These are phyloP conservation scores for Rhodomyrtus psidioides DNA, from an alignment of 441 rosid species.

Conservation along the genomic window DNA sequence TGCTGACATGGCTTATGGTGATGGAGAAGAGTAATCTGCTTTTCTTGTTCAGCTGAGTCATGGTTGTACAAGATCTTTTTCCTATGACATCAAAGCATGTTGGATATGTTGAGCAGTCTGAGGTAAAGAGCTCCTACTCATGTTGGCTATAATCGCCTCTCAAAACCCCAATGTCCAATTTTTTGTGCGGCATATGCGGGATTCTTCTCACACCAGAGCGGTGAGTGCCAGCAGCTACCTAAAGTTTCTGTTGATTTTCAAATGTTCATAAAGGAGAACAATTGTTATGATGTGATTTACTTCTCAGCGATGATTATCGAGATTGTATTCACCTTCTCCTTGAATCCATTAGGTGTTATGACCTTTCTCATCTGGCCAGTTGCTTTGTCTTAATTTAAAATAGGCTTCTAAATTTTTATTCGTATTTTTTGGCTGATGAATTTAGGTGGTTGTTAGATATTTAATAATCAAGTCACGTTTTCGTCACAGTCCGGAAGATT, in stretches of 20 bases:
- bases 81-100: background rate
- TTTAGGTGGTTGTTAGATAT: background rate
- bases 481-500: too few species aligned
- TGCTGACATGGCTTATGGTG: constrained; percentile 26
- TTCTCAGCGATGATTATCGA: background rate
- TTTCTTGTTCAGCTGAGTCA: background rate
- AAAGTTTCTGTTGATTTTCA: background rate
- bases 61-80: background rate
- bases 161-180: background rate
- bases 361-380: background rate
- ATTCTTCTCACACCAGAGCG: background rate
- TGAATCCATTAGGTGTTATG: background rate
- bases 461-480: background rate
- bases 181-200: background rate
- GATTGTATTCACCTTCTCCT: background rate
- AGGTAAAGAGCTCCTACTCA: background rate
- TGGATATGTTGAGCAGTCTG: background rate
- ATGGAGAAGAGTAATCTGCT: background rate
- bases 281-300: background rate
- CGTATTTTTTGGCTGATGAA: background rate
- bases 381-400: background rate
- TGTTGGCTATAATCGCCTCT: background rate
- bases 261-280: background rate
- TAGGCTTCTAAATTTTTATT: background rate
- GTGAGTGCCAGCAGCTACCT: background rate